These are phyloP conservation scores for Protomyces gravidus DNA, from an alignment of 1,139 yeast species.

Conservation along the genomic window DNA sequence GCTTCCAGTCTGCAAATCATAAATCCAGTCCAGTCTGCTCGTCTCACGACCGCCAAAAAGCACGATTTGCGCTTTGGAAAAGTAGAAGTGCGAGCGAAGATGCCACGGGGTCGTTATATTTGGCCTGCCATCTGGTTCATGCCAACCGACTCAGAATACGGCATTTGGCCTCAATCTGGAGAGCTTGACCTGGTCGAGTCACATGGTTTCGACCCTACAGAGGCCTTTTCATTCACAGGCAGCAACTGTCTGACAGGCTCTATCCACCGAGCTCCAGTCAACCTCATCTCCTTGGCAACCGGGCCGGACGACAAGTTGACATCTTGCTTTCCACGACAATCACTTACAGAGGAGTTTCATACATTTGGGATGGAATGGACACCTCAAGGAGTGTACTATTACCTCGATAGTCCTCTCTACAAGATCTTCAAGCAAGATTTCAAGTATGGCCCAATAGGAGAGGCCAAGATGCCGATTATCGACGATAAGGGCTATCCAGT, in stretches of 20 bases:
- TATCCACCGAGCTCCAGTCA: constrained; percentile 24
- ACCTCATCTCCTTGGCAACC: not conserved
- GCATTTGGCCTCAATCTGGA: constrained; percentile 34
- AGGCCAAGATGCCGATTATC: constrained; percentile 29
- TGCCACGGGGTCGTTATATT: constrained; percentile 33
- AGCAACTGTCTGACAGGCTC: constrained; percentile 1
- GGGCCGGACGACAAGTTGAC: not conserved
- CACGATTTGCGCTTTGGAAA: constrained; percentile 31
- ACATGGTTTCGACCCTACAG: constrained; percentile 31
- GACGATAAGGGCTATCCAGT: constrained; percentile 31
- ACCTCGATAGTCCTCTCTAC: constrained; percentile 32
- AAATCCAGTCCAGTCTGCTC: constrained; percentile 33
- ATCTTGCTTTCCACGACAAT: constrained; percentile 27
- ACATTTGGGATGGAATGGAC: constrained; percentile 34
- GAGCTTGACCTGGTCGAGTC: constrained; percentile 34
- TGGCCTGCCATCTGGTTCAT: constrained; percentile 35
- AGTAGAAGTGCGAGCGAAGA: constrained; percentile 32
- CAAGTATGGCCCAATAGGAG: constrained; percentile 29
- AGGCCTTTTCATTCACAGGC: not conserved
- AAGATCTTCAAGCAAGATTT: constrained; percentile 31
- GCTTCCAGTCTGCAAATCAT: constrained; percentile 28
- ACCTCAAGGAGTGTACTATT: constrained; percentile 31
- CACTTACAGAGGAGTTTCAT: constrained; percentile 30
- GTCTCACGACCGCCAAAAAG: constrained; percentile 31
- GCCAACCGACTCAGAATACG: constrained; percentile 31